Evolutionary conservation across 495 filamentous ascomycete species (phyloP), one percentile per base, ranked within the genome.

Genomic region (Aspergillus haitiensis): DNA sequence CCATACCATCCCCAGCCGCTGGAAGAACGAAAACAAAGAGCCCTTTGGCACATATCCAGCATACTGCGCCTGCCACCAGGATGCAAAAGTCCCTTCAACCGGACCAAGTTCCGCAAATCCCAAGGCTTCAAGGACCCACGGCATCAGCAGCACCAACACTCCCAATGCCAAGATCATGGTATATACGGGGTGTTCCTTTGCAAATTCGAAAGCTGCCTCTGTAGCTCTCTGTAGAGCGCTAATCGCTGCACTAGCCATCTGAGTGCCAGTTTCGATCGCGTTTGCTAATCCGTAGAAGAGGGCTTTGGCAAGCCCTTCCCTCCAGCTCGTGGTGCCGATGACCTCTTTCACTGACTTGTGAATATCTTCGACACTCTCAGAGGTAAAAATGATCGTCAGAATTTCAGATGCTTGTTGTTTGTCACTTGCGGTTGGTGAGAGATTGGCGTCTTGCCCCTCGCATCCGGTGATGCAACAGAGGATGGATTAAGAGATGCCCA

Each of bases 81-180:
- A 74, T 18, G 81, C 81, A 51, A 72, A 82, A 11, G 76, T 69
- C 6, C 71, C 77, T 63, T 75, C 74, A 54, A 81, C 62, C 2
- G 78, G 78, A 13, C 81, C 82, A 45, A 76, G 36, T 59, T 73
- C 76, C 2, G 55, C 75, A 64, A 84, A 84, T 11, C 82, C 82
- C 18, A 85, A 50, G 16, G 69, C 61, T 60, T 77, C 74, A 27
- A 85, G 34, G 16, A 71, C 69, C 70, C 70, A 75, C 7, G 81
- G 81, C 47, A 64, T 57, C 59, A 84, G 37, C 10, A 75, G 3
- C 10, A 68, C 73, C 59, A 84, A 50, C 11, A 85, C 65, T 4
- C 81, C 82, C n/a, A 85, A 31, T 7, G 78, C 82, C 56, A 84
- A 44, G 6, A 84, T 56, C 0, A 81, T 81, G 21, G 63, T 64